phyloP scores from a whole-genome alignment of 2,329 filamentous ascomycete genomes.

The Colletotrichum tropicale region DNA sequence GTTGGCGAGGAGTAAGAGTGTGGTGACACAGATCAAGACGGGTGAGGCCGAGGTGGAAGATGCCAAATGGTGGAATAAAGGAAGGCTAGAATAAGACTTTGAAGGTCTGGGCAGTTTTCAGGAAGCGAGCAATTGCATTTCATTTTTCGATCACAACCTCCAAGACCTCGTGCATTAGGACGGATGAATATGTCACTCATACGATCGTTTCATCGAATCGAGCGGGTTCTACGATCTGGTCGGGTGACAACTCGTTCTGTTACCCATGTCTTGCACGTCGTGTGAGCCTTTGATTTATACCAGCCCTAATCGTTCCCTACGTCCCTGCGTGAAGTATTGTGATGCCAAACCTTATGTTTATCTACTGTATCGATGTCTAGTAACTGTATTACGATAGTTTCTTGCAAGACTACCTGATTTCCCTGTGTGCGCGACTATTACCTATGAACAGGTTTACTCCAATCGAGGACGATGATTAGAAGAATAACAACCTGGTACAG shows the following conservation, averaged over 20 bases:
- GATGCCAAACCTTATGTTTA: no score
- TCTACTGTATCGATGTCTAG: no score
- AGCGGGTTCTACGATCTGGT: background rate
- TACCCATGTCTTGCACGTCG: background rate
- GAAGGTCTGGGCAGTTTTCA: background rate
- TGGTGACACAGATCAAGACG: conserved; percentile 4
- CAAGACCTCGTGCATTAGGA: rapidly evolving
- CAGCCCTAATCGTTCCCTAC: no score
- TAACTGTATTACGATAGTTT: no score
- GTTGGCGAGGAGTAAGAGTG: background rate
- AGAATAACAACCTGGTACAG: no score
- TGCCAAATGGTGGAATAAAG: background rate
- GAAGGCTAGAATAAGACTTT: background rate
- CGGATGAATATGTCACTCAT: rapidly evolving
- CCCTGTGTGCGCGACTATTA: no score
- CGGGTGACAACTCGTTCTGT: background rate
- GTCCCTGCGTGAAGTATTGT: no score
- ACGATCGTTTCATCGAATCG: no score
- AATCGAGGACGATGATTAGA: no score
- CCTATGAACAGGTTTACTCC: no score
- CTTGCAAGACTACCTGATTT: no score
- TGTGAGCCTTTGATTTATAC: no score
- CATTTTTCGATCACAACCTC: background rate
- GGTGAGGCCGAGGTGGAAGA: background rate
- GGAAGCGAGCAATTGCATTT: background rate